Evolutionary conservation across 2,329 filamentous ascomycete species (phyloP), one percentile per base, ranked within the genome.

Genomic region (Colletotrichum sp.): DNA sequence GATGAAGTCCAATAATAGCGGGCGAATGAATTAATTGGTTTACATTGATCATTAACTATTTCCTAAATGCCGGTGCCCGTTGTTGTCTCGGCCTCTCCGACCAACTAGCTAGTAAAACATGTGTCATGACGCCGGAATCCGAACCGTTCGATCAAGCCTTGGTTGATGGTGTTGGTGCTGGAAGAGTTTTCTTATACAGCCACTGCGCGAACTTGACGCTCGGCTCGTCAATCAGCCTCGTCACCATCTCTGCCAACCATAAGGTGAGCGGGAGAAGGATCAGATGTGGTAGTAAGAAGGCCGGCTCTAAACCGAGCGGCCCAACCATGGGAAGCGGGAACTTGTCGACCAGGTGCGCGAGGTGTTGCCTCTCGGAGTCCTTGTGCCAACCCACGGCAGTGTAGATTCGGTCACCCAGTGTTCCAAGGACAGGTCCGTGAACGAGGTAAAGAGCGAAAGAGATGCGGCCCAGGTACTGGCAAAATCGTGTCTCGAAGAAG

Each of bases 381-480:
- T 87, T 86, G 5, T 82, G 78, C 84, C 89, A 92, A 12, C 93
- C 92, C 0, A 87, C 86, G 9, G 90, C 90, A 7, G 88, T 86
- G 80, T 94, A 94, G 2, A 94, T 29, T 51, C 92, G 84, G 78
- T 94, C 91, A 79, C 79, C 79, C 8, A 79, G 69, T 6, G 85
- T 85, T 74, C 90, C 88, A 76, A 88, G 84, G 2, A 87, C 84
- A 6, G 88, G 87, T 0, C 89, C 89, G 78, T 92, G 90, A 82
- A 91, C 87, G 18, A 92, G 84, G 79, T 92, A 92, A 24, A 92
- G 79, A 63, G 89, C 87, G 78, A 90, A 92, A 54, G 89, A 91
- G 75, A 92, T 87, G 77, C 87, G 87, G 70, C 90, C 90, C 6
- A 92, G 82, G 80, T 92, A 92, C 77, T 91, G 89, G 6, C 90